Evolutionary conservation across 192 early-diverging fungal species (phyloP), one percentile per base, ranked within the genome.

Genomic region (Coemansia sp.): DNA sequence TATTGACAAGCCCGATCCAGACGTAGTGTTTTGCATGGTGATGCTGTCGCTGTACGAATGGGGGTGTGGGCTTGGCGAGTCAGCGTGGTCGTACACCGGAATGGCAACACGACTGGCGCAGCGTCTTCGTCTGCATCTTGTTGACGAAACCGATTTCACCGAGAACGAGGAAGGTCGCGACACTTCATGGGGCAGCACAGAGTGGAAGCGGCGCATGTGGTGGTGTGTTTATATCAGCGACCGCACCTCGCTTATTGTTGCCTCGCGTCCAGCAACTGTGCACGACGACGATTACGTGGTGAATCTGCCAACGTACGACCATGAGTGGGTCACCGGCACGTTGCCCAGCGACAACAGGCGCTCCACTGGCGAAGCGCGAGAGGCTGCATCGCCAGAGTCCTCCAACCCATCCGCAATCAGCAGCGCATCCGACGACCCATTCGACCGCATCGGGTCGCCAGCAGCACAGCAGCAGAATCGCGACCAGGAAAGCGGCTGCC

Each of bases 21-120:
- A 83, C 61, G 80, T 83, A 1, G 70, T 83, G 36, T 71, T 72
- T 36, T 78, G 76, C 47, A 63, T 83, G 49, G 69, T 72, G 2
- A 72, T 78, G 72, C 73, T 83, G 54, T 77, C 76, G 55, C 65
- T 83, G 54, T 83, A 78, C 59, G 80, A 83, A 67, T 83, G 76
- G 75, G 80, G 76, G 42, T 83, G 80, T 41, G 80, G 80, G 8
- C 76, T 76, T n/a, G 80, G 80, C 63, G 80, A 83, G 59, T 83
- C 80, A 11, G 80, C 80, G 26, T 83, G 80, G 80, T 74, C 80
- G 8, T 83, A 78, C 51, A 78, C 76, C 13, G 79, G 79, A 4
- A 82, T 82, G 74, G 79, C 79, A 18, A 82, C 74, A 48, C 73
- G 79, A 0, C 62, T 82, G 67, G 80, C 80, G 6, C 72, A 83